Percentiles rank a stretch among this genome's conserved stretches.
Conservation (phyloP, 2,329 filamentous ascomycete genomes). For the Paracamarosporium sp. region DNA sequence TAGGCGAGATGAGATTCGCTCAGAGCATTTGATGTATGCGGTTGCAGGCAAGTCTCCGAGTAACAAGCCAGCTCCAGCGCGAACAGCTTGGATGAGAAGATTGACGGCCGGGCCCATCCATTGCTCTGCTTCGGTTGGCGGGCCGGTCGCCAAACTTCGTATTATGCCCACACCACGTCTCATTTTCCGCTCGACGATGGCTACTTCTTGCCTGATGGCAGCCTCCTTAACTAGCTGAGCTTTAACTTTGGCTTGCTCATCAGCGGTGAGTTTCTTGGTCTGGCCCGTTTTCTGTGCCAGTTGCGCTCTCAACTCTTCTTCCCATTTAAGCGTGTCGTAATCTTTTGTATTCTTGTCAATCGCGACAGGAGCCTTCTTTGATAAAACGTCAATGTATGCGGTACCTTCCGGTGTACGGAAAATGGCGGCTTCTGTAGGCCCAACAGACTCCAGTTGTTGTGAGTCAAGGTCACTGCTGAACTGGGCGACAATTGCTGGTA, state of each 20-base stretch:
- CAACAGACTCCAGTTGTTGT: slow-evolving; percentile 72
- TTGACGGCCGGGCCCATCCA: slow-evolving; percentile 88
- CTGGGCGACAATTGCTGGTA: slow-evolving; percentile 75
- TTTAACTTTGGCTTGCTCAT: slow-evolving; percentile 89
- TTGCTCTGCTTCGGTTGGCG: slow-evolving; percentile 83
- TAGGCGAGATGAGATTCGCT: slow-evolving; percentile 75
- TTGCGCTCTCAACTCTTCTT: slow-evolving; percentile 86
- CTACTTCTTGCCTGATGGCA: slow-evolving; percentile 76
- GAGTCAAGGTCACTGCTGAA: slow-evolving; percentile 77
- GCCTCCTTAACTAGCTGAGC: slow-evolving; percentile 89
- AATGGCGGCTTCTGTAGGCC: slow-evolving; percentile 89
- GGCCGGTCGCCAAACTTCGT: slow-evolving; percentile 78
- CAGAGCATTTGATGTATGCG: slow-evolving; percentile 80
- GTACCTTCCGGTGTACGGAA: slow-evolving; percentile 89
- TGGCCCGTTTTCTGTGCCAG: slow-evolving; percentile 92
- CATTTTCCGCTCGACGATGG: slow-evolving; percentile 72
- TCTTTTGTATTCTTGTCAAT: slow-evolving; percentile 93
- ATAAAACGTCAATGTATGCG: slow-evolving; percentile 87
- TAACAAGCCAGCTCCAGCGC: slow-evolving; percentile 80
- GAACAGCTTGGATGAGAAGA: slow-evolving; percentile 75
- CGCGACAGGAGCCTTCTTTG: slow-evolving; percentile 75
- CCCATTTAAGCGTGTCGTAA: slow-evolving; percentile 96
- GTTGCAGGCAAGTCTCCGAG: slow-evolving; percentile 79
- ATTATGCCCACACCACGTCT: slow-evolving; percentile 87
- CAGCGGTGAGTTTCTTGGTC: slow-evolving; percentile 86